phyloP scores from a whole-genome alignment of 129 eudicot species.

The Chrysanthemum lavandulifolium region DNA sequence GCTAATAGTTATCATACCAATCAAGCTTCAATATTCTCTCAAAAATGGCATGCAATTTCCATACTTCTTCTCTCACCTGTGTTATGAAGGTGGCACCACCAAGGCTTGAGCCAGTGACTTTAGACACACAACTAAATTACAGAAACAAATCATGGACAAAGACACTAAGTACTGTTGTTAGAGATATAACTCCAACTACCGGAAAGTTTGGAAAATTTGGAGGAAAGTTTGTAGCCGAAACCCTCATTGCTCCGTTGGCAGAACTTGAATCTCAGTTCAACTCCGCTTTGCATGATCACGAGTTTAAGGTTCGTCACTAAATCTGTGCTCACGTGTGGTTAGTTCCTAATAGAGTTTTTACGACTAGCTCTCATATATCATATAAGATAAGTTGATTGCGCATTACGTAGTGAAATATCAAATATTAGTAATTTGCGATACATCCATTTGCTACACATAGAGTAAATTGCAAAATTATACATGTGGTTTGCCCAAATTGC shows the following conservation, averaged over 20 bases:
- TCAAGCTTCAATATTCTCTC: background rate
- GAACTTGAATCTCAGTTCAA: slow-evolving; percentile 53
- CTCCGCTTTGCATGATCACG: slow-evolving; percentile 32
- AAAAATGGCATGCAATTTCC: slow-evolving; percentile 31
- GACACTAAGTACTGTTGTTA: slow-evolving; percentile 19
- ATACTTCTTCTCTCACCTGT: slow-evolving; percentile 18
- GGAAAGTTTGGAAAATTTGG: slow-evolving; percentile 72
- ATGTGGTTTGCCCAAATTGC: too few relatives aligned
- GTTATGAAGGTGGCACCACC: slow-evolving; percentile 15
- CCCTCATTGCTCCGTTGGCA: slow-evolving; percentile 41
- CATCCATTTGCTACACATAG: background rate
- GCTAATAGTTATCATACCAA: background rate
- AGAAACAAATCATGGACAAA: slow-evolving; percentile 20
- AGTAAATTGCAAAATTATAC: too few relatives aligned
- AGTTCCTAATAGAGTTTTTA: background rate
- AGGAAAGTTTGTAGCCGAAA: slow-evolving; percentile 65
- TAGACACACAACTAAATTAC: slow-evolving; percentile 8
- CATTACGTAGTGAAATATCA: too few relatives aligned
- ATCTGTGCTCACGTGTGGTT: slow-evolving; percentile 4
- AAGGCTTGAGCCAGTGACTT: slow-evolving; percentile 17
- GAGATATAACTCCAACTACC: slow-evolving; percentile 1
- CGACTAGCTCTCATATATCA: background rate
- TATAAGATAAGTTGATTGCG: background rate
- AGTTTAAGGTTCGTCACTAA: slow-evolving; percentile 57
- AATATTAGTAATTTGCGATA: background rate